Evolutionary conservation across 2,329 filamentous ascomycete species (phyloP).

Genomic region (Hymenoscyphus repandus): DNA sequence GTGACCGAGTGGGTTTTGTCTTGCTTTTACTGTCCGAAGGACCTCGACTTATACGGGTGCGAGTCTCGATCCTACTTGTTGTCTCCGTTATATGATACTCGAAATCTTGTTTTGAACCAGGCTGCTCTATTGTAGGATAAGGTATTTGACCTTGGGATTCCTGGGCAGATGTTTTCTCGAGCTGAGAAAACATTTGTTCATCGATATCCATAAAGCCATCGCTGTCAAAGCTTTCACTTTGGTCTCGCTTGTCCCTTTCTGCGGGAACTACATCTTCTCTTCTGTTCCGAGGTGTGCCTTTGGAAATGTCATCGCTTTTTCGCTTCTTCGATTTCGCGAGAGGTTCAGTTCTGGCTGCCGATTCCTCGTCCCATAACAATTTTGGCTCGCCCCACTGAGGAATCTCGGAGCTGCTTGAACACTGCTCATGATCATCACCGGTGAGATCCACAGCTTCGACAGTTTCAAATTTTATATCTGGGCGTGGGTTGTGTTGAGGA

Average conservation of each 20-base stretch:
- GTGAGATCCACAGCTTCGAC: conserved; percentile 31
- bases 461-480: conserved; percentile 13
- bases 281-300: conserved; percentile 11
- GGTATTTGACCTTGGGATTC: not conserved
- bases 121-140: conserved; percentile 15
- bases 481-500: conserved; percentile 27
- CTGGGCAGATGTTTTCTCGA: conserved; percentile 1
- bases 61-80: conserved; percentile 23
- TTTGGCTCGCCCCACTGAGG: conserved; percentile 17
- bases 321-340: conserved; percentile 27
- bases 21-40: conserved; percentile 13
- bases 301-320: conserved; percentile 30
- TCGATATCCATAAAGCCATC: conserved; percentile 32
- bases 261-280: conserved; percentile 1
- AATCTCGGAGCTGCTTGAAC: conserved; percentile 24
- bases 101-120: conserved; percentile 9
- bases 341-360: conserved; percentile 27
- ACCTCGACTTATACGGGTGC: conserved; percentile 23
- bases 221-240: not conserved
- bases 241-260: not conserved
- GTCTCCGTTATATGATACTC: conserved; percentile 24
- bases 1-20: conserved; percentile 1
- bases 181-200: conserved; percentile 12
- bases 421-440: conserved; percentile 20
- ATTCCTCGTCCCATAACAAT: conserved; percentile 25